A percentile compares a stretch with the other conserved stretches of the same genome.
Evolutionary conservation across 129 eudicot genomes (phyloP).

Genomic region (Apium graveolens): DNA sequence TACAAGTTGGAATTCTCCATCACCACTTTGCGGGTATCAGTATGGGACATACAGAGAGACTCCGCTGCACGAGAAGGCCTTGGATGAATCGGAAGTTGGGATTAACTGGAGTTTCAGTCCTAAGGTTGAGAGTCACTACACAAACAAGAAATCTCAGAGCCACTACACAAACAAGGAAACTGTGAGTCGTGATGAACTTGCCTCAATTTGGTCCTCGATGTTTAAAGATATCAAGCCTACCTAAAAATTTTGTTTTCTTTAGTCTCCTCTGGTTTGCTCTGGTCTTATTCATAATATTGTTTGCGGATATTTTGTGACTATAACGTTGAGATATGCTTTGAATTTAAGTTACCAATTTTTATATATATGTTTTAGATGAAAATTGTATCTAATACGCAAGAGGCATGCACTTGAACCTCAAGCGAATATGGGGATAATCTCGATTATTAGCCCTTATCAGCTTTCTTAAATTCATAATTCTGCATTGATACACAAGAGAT

Average conservation of each 20-base stretch:
- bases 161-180: background rate
- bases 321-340: background rate
- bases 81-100: background rate
- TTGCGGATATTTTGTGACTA: background rate
- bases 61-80: too few species aligned
- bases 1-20: background rate
- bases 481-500: background rate
- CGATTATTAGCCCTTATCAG: background rate
- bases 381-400: background rate
- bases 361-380: background rate
- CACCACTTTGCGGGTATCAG: background rate
- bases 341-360: background rate
- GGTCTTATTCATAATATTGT: background rate
- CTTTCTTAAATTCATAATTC: background rate
- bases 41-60: background rate
- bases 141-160: background rate
- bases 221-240: slow-evolving; percentile 11
- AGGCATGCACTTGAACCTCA: background rate
- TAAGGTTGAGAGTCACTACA: slow-evolving; percentile 1
- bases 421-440: background rate
- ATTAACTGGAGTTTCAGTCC: background rate
- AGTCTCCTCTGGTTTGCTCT: background rate
- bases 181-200: background rate
- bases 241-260: background rate
- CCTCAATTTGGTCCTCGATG: slow-evolving; percentile 4